Evolutionary conservation across 108 stramenopile genomes (phyloP).

Genomic region (Aurantiochytrium sp.): DNA sequence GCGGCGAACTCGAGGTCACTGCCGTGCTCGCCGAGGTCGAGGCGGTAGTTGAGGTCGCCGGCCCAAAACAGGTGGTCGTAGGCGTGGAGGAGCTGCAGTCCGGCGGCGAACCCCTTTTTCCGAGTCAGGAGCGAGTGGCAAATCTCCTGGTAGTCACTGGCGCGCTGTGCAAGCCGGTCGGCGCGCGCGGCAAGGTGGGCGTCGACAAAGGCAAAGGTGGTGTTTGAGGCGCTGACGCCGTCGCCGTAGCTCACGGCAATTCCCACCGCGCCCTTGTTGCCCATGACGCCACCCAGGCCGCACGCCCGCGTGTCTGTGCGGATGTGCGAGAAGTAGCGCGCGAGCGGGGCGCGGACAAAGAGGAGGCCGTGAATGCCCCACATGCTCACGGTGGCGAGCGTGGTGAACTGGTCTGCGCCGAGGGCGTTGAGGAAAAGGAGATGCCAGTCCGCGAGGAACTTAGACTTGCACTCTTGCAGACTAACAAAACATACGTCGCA

Average conservation of each 20-base stretch:
- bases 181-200: conserved; percentile 59
- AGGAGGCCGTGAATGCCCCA: conserved; percentile 30
- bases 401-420: neutral
- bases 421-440: neutral
- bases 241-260: conserved; percentile 41
- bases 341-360: neutral
- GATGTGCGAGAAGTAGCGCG: neutral
- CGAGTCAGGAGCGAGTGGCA: neutral
- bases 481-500: conserved; percentile 49
- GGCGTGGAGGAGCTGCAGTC: conserved; percentile 3
- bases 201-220: conserved; percentile 52
- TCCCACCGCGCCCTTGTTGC: conserved; percentile 62
- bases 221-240: conserved; percentile 13
- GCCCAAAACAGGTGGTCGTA: conserved; percentile 43
- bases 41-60: conserved; percentile 45
- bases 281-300: conserved; percentile 58
- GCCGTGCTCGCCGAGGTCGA: conserved; percentile 38
- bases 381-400: neutral
- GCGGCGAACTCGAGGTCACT: conserved; percentile 29
- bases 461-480: conserved; percentile 42
- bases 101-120: neutral
- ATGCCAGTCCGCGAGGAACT: neutral
- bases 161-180: conserved; percentile 10
- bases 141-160: conserved; percentile 38
- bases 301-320: conserved; percentile 31